Base-by-base conservation (phyloP, 495 filamentous ascomycete species). In the Hyaloscypha hepaticicola region DNA sequence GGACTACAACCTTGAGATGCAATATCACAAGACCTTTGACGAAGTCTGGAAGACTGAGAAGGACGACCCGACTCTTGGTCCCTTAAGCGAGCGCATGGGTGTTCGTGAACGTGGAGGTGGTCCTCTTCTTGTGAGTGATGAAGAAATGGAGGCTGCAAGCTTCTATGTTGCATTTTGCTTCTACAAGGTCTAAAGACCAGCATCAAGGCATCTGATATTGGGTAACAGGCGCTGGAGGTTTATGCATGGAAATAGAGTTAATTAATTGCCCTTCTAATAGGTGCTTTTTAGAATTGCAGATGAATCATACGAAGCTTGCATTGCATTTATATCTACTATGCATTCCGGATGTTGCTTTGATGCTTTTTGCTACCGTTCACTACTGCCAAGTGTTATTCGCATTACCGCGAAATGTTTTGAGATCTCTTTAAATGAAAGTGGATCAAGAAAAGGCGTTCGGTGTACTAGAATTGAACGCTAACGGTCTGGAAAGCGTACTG, bases 161-260 rank as follows among this genome's bases (percentile, higher is more conserved):
- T 96, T 97, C 73, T 97, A 97, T 71, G 84, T 93, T 66, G 92
- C 89, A 14, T 97, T 96, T 74, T 95, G 91, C 75, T 97, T 97
- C 76, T 94, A 96, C 76, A 94, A 96, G 77, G 89, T 93, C 22
- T 96, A 27, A 53, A 53, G 50, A 19, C 12, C 14, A 0, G 5
- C 12, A 16, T 1, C 6, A 19, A 14, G 12, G 38, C 38, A 16
- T 45, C 16, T 45, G 16, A 3, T 16, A 45, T 45, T 4, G 38
- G 38, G 4, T 9, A 45, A 45, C 38, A 4, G 38, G 5, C 38
- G 38, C 38, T 21, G 22, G 50, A 22, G 50, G 7, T 53, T 45
- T 45, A 5, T 53, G 50, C 22, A 25, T 28, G 50, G 48, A 24
- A 7, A 19, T 45, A 16, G 1, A 16, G 14, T 41, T 41, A 3